Base-by-base conservation (phyloP, 495 filamentous ascomycete species). In the Coniosporium apollinis region DNA sequence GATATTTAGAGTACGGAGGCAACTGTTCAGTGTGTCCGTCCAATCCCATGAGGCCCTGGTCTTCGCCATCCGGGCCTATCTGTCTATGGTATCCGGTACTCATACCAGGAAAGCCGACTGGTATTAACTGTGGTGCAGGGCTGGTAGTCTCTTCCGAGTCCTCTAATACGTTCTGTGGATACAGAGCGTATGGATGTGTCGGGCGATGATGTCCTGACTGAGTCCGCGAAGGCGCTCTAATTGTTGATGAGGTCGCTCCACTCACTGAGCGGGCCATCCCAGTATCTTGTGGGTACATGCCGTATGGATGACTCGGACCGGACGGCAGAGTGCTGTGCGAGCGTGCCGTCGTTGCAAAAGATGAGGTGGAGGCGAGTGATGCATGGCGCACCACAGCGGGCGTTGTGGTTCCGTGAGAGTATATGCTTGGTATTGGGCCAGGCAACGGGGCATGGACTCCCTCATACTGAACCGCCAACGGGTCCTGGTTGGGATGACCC, bases 1-100 rank as follows among this genome's bases (percentile, higher is more conserved):
- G 75, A 52, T 81, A 86, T 42, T 77, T 67, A 9, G 82, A 77
- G 56, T 94, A 94, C 9, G 86, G 86, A 13, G 86, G 86, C 21
- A 93, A 60, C 44, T 85, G 81, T 50, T 94, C 86, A 2, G 80
- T 77, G 53, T 93, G 84, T 1, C 85, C 86, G 46, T 87, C 79
- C 0, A 81, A 80, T n/a, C 83, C 84, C 42, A 94, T 72, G 5
- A 92, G 69, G 56, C 85, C 83, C 10, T 74, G 82, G 39, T 92
- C 85, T 57, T 91, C 84, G 41, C 82, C 81, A 19, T 86, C 81
- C 1, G 80, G 81, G 0, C 77, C 76, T 33, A 76, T 57, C 25
- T 72, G 69, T 41, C 81, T 64, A 40, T 77, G 78, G 47, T 82
- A 89, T 19, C 63, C 56, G 6, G 59, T 52, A 18, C 57, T 60